A percentile compares a stretch with the other conserved stretches of the same genome.
These are phyloP conservation scores for Pascua sp. DNA, from an alignment of 1,284 basidiomycete species.

Conservation along the genomic window DNA sequence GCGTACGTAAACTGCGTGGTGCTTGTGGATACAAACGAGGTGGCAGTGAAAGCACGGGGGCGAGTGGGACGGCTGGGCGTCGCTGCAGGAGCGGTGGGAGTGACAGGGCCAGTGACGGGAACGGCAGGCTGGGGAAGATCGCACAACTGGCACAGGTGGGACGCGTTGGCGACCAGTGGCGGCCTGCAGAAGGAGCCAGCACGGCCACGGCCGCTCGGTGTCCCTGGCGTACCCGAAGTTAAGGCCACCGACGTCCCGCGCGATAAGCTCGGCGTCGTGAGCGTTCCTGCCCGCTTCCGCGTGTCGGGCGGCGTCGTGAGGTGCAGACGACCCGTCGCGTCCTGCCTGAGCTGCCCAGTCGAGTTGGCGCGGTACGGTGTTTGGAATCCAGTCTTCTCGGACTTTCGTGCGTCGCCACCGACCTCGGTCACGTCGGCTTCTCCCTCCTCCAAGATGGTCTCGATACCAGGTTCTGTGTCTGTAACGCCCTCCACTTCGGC, in stretches of 20 bases:
- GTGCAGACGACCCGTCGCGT: conserved; percentile 1
- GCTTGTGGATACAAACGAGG: conserved; percentile 15
- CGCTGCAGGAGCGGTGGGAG: neutral
- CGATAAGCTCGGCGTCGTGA: neutral
- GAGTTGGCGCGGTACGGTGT: conserved; percentile 4
- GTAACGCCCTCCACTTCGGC: conserved; percentile 3
- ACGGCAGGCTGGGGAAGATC: conserved; percentile 2
- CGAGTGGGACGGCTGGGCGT: conserved; percentile 1
- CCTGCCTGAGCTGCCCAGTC: neutral
- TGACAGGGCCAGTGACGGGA: neutral
- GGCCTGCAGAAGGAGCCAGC: conserved; percentile 21
- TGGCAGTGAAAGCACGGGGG: conserved; percentile 23
- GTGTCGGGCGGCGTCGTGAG: neutral
- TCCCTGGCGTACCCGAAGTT: too few species aligned
- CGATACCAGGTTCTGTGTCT: neutral
- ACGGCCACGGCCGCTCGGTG: conserved; percentile 3
- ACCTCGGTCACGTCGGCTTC: conserved; percentile 5
- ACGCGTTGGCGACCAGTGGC: conserved; percentile 39
- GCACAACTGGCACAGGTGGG: conserved; percentile 13
- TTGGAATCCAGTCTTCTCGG: neutral
- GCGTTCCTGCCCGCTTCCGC: neutral
- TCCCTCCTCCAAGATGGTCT: conserved; percentile 24
- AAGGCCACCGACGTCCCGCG: too few species aligned
- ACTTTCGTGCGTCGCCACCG: neutral
- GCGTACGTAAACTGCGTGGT: conserved; percentile 35